Percentiles rank a stretch among this genome's conserved stretches.
These are phyloP conservation scores for Beauveria scarabaeidicola DNA, from an alignment of 2,329 filamentous ascomycete species.

Conservation along the genomic window DNA sequence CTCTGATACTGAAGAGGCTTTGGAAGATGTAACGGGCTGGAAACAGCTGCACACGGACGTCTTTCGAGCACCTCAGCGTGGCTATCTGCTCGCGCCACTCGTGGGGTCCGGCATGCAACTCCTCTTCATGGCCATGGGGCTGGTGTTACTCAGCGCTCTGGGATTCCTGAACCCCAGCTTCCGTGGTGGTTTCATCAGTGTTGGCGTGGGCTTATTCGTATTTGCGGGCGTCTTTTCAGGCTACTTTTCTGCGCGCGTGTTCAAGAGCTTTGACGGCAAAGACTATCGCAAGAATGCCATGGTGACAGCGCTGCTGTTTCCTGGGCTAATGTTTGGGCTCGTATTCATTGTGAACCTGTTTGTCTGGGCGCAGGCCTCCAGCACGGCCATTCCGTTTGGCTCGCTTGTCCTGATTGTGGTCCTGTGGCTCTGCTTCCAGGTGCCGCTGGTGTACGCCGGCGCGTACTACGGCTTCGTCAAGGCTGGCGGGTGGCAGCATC, in stretches of 20 bases:
- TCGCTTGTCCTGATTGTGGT: conserved; percentile 64
- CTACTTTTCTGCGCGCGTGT: conserved; percentile 77
- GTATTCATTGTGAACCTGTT: conserved; percentile 80
- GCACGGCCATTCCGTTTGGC: conserved; percentile 76
- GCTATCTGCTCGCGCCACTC: conserved; percentile 67
- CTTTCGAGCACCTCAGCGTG: conserved; percentile 64
- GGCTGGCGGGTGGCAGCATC: conserved; percentile 66
- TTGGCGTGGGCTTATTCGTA: conserved; percentile 73
- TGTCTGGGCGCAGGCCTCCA: conserved; percentile 83
- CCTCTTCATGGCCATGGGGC: conserved; percentile 68
- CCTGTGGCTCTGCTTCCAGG: conserved; percentile 78
- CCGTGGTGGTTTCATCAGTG: conserved; percentile 81
- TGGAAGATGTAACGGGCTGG: conserved; percentile 81
- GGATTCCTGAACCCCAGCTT: conserved; percentile 79
- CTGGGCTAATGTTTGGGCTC: conserved; percentile 65
- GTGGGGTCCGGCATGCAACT: conserved; percentile 82
- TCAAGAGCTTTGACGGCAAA: conserved; percentile 72
- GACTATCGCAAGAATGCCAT: conserved; percentile 70
- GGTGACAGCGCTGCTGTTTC: conserved; percentile 69
- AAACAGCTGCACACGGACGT: conserved; percentile 84
- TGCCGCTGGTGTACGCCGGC: conserved; percentile 74
- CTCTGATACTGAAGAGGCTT: conserved; percentile 44
- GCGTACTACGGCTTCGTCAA: conserved; percentile 67
- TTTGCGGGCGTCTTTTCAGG: conserved; percentile 78
- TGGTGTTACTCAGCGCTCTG: conserved; percentile 64